phyloP scores from a whole-genome alignment of 495 filamentous ascomycete genomes.

The Halenospora varia region DNA sequence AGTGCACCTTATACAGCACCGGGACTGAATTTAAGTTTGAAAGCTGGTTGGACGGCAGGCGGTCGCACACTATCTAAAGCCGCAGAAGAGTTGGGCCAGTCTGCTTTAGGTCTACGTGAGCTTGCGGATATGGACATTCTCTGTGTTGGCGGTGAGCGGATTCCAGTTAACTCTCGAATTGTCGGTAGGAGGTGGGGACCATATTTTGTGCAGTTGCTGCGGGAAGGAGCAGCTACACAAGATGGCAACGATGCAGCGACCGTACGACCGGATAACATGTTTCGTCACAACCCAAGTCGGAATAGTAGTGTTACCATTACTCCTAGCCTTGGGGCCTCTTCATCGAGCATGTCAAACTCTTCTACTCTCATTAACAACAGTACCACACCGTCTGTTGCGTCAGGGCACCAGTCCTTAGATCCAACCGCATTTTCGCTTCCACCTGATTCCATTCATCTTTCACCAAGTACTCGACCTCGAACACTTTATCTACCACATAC shows the following conservation, averaged over 20 bases:
- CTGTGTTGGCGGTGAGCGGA: conserved; percentile 81
- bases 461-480: conserved; percentile 71
- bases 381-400: conserved; percentile 29
- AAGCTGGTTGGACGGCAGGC: conserved; percentile 61
- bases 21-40: conserved; percentile 49
- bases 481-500: conserved; percentile 93
- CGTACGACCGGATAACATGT: conserved; percentile 20
- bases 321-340: conserved; percentile 53
- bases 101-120: conserved; percentile 72
- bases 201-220: conserved; percentile 87
- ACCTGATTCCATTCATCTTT: conserved; percentile 44
- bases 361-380: conserved; percentile 46
- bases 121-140: conserved; percentile 97
- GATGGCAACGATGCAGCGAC: conserved; percentile 36
- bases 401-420: conserved; percentile 23
- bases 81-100: conserved; percentile 80
- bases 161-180: conserved; percentile 89
- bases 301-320: conserved; percentile 87
- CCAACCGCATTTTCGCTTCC: conserved; percentile 38
- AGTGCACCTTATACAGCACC: conserved; percentile 60
- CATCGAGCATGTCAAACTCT: conserved; percentile 49
- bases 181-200: conserved; percentile 87
- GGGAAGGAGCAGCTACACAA: conserved; percentile 62
- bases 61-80: conserved; percentile 62
- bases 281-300: conserved; percentile 43